Evolutionary conservation across 331 rosid species (phyloP), one percentile per base, ranked within the genome.

Genomic region (Stylosanthes scabra): DNA sequence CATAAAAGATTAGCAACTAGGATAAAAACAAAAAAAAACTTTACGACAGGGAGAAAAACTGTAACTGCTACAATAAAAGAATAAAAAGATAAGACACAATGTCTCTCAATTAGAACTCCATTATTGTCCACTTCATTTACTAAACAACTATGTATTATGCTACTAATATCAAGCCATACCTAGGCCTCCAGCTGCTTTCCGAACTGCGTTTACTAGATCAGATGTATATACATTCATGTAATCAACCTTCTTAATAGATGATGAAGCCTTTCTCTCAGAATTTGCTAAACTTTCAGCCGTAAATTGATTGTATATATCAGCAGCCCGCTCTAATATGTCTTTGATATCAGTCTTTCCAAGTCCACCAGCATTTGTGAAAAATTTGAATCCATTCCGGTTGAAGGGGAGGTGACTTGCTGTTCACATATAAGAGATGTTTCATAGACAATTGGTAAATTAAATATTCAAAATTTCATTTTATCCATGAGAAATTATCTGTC

Each of bases 331-430:
- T 55, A 94, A 72, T 80, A 94, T 91, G 75, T 89, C 93, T 82
- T 78, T 87, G 72, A 94, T 94, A 84, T 89, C 97, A 73, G 92
- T 81, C 87, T 94, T 94, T 68, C 99, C 97, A 68, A 94, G 96
- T 44, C 99, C 99, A 71, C 99, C 96, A 37, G 82, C 78, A 67
- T 85, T 89, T 14, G 97, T 94, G 86, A 94, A 94, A 88, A 94
- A 87, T 78, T 89, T 91, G 82, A 94, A 91, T 72, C 99, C 97
- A 78, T 94, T 94, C 74, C 99, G 78, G 89, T 94, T 91, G 85
- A 81, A 94, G 52, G 99, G 99, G 68, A 94, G 91, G 81, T 94
- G 99, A 81, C 99, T 94, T 45, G 97, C 99, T 89, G 90, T 79
- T 81, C 82, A 76, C 77, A 79, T 52, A 54, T 20, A 57, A 57